Percentiles rank a stretch among this genome's conserved stretches.
Conservation (phyloP, 169 alveolate species). For the Plasmodium sp. region DNA sequence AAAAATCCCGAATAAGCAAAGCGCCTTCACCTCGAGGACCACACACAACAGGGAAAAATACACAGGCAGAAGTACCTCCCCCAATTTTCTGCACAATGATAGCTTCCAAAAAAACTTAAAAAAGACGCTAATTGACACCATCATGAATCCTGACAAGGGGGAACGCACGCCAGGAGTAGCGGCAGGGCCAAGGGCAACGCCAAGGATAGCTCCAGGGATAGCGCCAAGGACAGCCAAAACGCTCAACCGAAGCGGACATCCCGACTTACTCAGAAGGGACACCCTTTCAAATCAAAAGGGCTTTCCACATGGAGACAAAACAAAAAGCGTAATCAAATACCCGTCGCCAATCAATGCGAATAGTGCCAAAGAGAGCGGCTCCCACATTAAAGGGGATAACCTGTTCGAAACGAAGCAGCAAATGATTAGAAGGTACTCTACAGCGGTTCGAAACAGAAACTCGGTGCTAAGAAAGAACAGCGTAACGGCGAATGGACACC, state of each 20-base stretch:
- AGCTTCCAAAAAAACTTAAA: constrained; percentile 37
- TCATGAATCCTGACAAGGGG: constrained; percentile 27
- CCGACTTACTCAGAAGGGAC: background rate
- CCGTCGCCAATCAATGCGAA: background rate
- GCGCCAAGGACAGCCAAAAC: too few relatives aligned
- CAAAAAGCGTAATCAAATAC: background rate
- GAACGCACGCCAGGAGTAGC: background rate
- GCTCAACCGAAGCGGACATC: background rate
- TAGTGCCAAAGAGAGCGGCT: background rate
- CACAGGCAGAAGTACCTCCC: background rate
- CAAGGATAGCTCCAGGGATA: background rate
- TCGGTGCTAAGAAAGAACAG: background rate
- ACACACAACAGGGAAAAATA: background rate
- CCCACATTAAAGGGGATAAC: background rate
- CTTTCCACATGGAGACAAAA: constrained; percentile 2
- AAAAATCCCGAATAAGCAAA: background rate
- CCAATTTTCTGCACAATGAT: constrained; percentile 9
- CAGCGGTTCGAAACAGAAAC: constrained; percentile 8
- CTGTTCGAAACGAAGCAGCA: constrained; percentile 17
- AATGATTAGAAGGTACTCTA: constrained; percentile 32
- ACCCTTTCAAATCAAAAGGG: constrained; percentile 12
- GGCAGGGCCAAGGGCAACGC: too few relatives aligned
- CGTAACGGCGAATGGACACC: background rate
- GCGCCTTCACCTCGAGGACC: background rate
- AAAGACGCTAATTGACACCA: constrained; percentile 45